Conservation (phyloP, 2,329 filamentous ascomycete species). For the Botrytis tulipae region DNA sequence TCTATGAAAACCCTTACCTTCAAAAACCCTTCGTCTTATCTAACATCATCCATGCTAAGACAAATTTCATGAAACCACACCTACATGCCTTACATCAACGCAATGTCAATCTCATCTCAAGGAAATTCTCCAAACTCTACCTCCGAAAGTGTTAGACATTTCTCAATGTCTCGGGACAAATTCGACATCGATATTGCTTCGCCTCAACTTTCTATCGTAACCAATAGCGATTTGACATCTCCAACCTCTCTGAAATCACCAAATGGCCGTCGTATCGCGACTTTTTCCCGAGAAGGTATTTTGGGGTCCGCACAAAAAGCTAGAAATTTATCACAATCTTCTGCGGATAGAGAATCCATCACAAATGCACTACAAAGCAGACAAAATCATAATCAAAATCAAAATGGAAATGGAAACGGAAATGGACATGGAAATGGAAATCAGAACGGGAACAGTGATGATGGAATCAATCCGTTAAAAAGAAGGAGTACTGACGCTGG, state of each 20-base stretch:
- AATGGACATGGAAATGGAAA: constrained; percentile 20
- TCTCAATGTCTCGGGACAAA: constrained; percentile 37
- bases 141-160: constrained; percentile 30
- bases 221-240: constrained; percentile 29
- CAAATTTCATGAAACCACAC: constrained; percentile 26
- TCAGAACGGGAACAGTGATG: constrained; percentile 44
- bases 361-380: constrained; percentile 45
- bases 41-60: background rate
- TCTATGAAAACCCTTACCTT: constrained; percentile 3
- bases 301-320: constrained; percentile 53
- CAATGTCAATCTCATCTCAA: constrained; percentile 38
- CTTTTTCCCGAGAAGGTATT: constrained; percentile 55
- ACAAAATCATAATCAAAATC: constrained; percentile 21
- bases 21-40: background rate
- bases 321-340: constrained; percentile 55
- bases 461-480: constrained; percentile 58
- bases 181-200: constrained; percentile 36
- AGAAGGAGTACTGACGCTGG: constrained; percentile 60
- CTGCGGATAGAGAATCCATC: constrained; percentile 44
- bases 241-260: constrained; percentile 50
- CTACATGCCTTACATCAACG: constrained; percentile 23
- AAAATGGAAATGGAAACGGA: constrained; percentile 8
- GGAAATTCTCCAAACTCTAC: constrained; percentile 36
- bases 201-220: constrained; percentile 32
- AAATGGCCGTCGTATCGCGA: constrained; percentile 45